These are phyloP conservation scores for Suillus tomentosus DNA, from an alignment of 768 basidiomycete species.

Conservation along the genomic window DNA sequence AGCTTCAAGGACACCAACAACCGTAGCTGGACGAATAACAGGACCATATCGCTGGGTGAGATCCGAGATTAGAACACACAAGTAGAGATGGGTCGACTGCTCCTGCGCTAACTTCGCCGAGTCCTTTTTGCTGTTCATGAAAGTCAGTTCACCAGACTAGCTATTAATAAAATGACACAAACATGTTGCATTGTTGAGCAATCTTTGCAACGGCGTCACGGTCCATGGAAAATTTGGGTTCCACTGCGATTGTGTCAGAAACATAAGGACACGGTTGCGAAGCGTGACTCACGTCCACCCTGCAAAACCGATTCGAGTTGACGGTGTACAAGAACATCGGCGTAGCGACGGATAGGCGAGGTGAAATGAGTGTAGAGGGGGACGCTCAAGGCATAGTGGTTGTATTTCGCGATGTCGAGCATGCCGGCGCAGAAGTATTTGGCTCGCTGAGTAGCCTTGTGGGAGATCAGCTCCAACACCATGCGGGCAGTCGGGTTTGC, in stretches of 20 bases:
- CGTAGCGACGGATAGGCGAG: constrained; percentile 90
- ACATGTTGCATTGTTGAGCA: constrained; percentile 98
- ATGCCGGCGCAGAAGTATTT: constrained; percentile 99
- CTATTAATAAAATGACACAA: constrained; percentile 27
- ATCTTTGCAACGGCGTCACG: constrained; percentile 97
- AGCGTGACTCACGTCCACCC: constrained; percentile 53
- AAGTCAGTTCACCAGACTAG: constrained; percentile 10
- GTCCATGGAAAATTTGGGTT: constrained; percentile 94
- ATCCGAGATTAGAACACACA: constrained; percentile 93
- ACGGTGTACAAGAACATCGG: constrained; percentile 94
- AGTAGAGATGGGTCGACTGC: constrained; percentile 93
- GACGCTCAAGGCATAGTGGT: constrained; percentile 86
- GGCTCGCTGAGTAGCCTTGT: constrained; percentile 92
- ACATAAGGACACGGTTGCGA: constrained; percentile 4
- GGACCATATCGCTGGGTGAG: constrained; percentile 94
- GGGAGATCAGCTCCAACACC: constrained; percentile 80
- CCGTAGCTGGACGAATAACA: constrained; percentile 92
- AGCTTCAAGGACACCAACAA: constrained; percentile 94
- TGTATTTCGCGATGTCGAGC: constrained; percentile 98
- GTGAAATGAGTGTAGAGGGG: constrained; percentile 96
- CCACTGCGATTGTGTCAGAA: constrained; percentile 40
- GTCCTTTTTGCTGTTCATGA: constrained; percentile 72
- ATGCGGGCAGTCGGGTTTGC: constrained; percentile 70
- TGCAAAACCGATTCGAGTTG: constrained; percentile 90
- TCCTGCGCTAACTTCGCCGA: constrained; percentile 92